Base-by-base conservation (phyloP, 2,329 filamentous ascomycete genomes). In the Pseudogymnoascus sp. region DNA sequence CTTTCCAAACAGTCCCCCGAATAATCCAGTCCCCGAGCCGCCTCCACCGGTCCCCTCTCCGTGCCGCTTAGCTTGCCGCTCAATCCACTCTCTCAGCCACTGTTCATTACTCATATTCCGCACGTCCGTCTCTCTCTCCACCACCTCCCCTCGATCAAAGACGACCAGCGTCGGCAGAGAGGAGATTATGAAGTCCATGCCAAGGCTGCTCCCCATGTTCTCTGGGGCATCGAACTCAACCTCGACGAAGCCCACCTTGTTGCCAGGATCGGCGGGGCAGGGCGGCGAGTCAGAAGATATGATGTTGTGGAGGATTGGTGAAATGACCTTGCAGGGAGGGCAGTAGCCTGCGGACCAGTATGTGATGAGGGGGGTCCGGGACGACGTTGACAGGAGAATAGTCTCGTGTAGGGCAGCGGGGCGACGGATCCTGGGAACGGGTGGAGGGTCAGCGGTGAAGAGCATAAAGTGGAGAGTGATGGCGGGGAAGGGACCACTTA, bases 341-440 rank as follows among this genome's bases (percentile, higher is more conserved):
- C 83, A 85, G 74, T 78, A 85, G 6, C 80, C 81, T 0, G 83
- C 77, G 0, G 82, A 84, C 83, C 83, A 86, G 40, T 85, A 73
- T 1, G 82, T 84, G 61, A 86, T 68, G n/a, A 85, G 78, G 2
- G 83, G 83, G 2, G 73, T 78, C 44, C 79, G 76, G 5, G 81
- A 75, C 5, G 81, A 81, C 2, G 79, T 77, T 2, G 80, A 82
- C 59, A 83, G 74, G n/a, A 80, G 75, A 62, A 83, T 76, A 72
- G 84, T 81, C 15, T 78, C 81, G 68, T 79, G 71, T 70, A 86
- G 79, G 64, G 82, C 78, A 66, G 80, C 76, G 50, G 78, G 74
- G 58, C 77, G 78, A 64, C 82, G 82, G 66, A 85, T 78, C 37
- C 83, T 85, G 62, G 7, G 6, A 31, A 31, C 15, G 37, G 8